Percentiles rank a stretch among this genome's conserved stretches.
Conservation (phyloP, 106 monocot species). For the Allium cepa region DNA sequence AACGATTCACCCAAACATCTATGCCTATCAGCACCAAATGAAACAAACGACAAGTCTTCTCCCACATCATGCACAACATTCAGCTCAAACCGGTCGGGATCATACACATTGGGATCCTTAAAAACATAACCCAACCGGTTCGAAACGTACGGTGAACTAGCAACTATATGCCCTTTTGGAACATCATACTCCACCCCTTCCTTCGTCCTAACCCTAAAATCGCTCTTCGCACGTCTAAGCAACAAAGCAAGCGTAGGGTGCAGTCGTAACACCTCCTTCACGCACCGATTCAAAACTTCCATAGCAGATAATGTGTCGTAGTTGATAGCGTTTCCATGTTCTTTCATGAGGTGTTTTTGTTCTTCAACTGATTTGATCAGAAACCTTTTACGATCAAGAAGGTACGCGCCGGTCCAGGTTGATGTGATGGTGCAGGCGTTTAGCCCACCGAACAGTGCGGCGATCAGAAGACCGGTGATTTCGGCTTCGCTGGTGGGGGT, state of each 20-base stretch:
- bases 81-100: conserved; percentile 61
- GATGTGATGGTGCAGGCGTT: conserved; percentile 89
- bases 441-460: conserved; percentile 87
- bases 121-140: conserved; percentile 79
- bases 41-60: conserved; percentile 80
- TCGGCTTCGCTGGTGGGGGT: conserved; percentile 76
- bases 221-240: conserved; percentile 68
- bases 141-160: conserved; percentile 86
- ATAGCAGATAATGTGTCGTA: conserved; percentile 86
- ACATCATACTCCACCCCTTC: conserved; percentile 87
- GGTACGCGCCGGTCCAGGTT: conserved; percentile 93
- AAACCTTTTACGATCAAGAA: conserved; percentile 28
- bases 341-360: conserved; percentile 60
- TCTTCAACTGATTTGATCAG: conserved; percentile 52
- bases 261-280: conserved; percentile 90
- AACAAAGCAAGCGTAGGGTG: conserved; percentile 90
- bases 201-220: conserved; percentile 75
- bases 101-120: conserved; percentile 83
- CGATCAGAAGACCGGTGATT: conserved; percentile 94
- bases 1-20: conserved; percentile 96
- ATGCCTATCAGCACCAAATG: conserved; percentile 93
- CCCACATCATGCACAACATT: conserved; percentile 85
- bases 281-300: conserved; percentile 88
- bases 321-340: conserved; percentile 62
- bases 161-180: conserved; percentile 82